Base-by-base conservation (phyloP, 139 green algal genomes). In the Cymbomonas tetramitiformis region DNA sequence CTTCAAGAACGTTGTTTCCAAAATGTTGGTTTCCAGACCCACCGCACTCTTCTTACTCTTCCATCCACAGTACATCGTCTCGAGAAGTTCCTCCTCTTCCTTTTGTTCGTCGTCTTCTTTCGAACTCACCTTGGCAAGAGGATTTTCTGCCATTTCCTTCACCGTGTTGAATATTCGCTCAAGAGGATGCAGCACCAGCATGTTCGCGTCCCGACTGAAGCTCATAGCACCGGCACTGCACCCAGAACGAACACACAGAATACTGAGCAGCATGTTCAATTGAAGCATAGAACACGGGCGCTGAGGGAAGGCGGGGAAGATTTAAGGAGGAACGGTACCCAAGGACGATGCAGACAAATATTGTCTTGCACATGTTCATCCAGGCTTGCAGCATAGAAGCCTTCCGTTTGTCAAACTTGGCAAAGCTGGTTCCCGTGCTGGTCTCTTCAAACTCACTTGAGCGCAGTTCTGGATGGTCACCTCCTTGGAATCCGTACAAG, bases 141-240 rank as follows among this genome's bases (percentile, higher is more conserved):
- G 76, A 50, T 86, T 83, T 31, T 81, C 76, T 2, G 49, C 64
- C 10, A 86, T 71, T 5, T 73, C 67, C 51, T 70, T 43, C 29
- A 78, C 74, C 51, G 81, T 79, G 41, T 81, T 68, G 26, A 96
- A 59, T 83, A 96, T 96, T 36, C 86, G 73, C 72, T 96, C 84
- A 30, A 96, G 81, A 26, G 88, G 88, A 36, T 72, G 61, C 28
- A 95, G 69, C 46, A 95, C 88, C 39, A 96, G 73, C 8, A 60
- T 28, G 44, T 83, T 79, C 10, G 73, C 77, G 67, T 96, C 88
- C 6, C 64, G 69, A 43, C 78, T 87, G 52, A 96, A 85, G 15
- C 89, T 70, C 25, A 85, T 60, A 0, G 83, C 71, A 21, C 82
- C 83, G 7, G n/a, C n/a, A n/a, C n/a, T n/a, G n/a, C n/a, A n/a